phyloP scores from a whole-genome alignment of 768 basidiomycete species.

The Nidularia pulvinata region DNA sequence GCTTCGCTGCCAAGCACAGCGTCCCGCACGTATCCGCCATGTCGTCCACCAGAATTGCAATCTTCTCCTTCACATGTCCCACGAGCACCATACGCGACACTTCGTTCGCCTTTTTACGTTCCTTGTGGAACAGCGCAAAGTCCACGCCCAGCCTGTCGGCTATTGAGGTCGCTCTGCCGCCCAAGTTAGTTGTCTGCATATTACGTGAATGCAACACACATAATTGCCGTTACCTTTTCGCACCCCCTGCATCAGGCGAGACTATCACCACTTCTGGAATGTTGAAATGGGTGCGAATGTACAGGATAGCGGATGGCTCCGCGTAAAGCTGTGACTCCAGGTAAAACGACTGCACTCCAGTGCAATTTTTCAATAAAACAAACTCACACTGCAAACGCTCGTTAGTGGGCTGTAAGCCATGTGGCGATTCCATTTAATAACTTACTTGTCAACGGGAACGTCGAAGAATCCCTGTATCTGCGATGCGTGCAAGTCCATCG shows the following conservation, averaged over 20 bases:
- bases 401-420: constrained; percentile 9
- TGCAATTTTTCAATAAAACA: constrained; percentile 1
- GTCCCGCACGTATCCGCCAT: constrained; percentile 99
- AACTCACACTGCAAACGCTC: constrained; percentile 17
- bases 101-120: constrained; percentile 95
- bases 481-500: constrained; percentile 98
- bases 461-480: constrained; percentile 99
- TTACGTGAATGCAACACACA: neutral
- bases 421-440: constrained; percentile 17
- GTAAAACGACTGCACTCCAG: constrained; percentile 13
- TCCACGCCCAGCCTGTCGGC: constrained; percentile 96
- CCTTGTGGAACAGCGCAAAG: constrained; percentile 99
- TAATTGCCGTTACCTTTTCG: constrained; percentile 72
- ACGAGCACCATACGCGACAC: constrained; percentile 96
- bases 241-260: constrained; percentile 97
- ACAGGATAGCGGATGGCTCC: constrained; percentile 93
- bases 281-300: constrained; percentile 92
- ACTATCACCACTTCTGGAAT: constrained; percentile 90
- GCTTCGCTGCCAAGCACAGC: constrained; percentile 86
- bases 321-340: constrained; percentile 72
- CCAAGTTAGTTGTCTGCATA: constrained; percentile 4
- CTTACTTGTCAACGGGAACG: constrained; percentile 99
- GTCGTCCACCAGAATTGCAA: constrained; percentile 96
- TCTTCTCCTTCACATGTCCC: constrained; percentile 90
- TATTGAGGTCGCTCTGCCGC: constrained; percentile 92